Base-by-base conservation (phyloP, 345 rosid species). In the Iberis pinnata region DNA sequence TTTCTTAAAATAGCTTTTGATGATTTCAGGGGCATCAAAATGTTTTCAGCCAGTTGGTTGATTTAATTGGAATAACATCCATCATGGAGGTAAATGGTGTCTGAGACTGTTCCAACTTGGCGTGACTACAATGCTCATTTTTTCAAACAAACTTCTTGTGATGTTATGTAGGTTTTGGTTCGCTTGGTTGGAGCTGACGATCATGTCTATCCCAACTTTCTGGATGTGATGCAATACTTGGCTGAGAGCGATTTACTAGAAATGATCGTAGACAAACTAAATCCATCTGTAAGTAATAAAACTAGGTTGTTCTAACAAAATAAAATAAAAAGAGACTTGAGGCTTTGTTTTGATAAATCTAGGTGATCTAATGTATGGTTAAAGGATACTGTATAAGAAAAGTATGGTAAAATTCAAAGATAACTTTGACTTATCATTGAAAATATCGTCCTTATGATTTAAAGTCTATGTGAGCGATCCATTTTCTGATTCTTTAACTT, bases 181-280 rank as follows among this genome's bases (percentile, higher is more conserved):
- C 95, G 95, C 51, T 73, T 89, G 56, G 70, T 89, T 69, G 95
- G 95, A 36, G 87, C 84, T 48, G 97, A 89, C 67, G 95, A 89
- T 69, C 82, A 80, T 60, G 60, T 81, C 69, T 89, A 83, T 70
- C 54, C 89, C 26, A 85, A 73, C 69, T 75, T 70, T 62, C 49
- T 47, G 49, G 95, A 81, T 51, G 76, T 76, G 63, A 78, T 89
- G 80, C 83, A 65, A 67, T 83, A 93, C 89, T 76, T 89, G 66
- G 92, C 81, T 43, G 89, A 82, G 41, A 83, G 83, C 22, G 77
- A 83, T 78, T 75, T 83, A 53, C 72, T 89, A 65, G 85, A 89
- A 72, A 85, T 83, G 95, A 83, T 89, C 43, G 85, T 76, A 50
- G 85, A 81, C 67, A 85, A 85, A 74, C 79, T 89, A 76, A 79